phyloP scores from a whole-genome alignment of 164 flowering plant genomes.

The Liriodendron chinense region DNA sequence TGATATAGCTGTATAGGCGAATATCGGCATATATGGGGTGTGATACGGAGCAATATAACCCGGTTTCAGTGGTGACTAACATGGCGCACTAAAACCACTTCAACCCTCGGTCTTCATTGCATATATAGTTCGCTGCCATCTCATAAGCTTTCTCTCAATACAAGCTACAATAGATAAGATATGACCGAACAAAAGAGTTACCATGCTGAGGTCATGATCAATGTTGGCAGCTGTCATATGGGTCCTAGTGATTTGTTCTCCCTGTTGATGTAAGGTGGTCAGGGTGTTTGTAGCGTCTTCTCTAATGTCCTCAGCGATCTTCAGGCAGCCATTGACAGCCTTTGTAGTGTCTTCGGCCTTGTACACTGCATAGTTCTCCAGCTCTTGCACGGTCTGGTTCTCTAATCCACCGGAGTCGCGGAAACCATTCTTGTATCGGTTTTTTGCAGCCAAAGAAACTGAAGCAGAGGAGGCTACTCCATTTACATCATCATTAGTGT shows the following conservation, averaged over 20 bases:
- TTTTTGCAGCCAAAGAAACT: too few species aligned
- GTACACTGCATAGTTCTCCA: slow-evolving; percentile 62
- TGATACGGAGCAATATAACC: too few species aligned
- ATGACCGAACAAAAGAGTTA: slow-evolving; percentile 16
- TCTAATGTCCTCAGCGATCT: slow-evolving; percentile 74
- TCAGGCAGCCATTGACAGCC: slow-evolving; percentile 52
- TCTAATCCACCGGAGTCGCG: slow-evolving; percentile 52
- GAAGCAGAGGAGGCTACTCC: slow-evolving; percentile 1
- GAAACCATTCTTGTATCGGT: slow-evolving; percentile 46
- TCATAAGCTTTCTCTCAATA: not conserved
- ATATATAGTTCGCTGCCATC: not conserved
- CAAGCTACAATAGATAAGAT: not conserved
- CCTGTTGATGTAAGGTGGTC: slow-evolving; percentile 69
- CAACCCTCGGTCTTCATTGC: not conserved
- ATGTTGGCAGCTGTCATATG: slow-evolving; percentile 51
- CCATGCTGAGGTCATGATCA: slow-evolving; percentile 69
- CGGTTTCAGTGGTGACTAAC: not conserved
- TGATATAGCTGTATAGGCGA: too few species aligned
- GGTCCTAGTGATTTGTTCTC: slow-evolving; percentile 77
- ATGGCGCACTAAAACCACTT: not conserved
- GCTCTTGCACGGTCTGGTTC: slow-evolving; percentile 59
- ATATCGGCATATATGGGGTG: too few species aligned
- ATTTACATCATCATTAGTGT: not conserved
- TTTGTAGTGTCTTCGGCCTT: slow-evolving; percentile 74
- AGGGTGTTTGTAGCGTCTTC: slow-evolving; percentile 66